Percentiles rank a stretch among this genome's conserved stretches.
Conservation (phyloP, 2,329 filamentous ascomycete species). For the Ophiocordyceps camponoti-saundersi region DNA sequence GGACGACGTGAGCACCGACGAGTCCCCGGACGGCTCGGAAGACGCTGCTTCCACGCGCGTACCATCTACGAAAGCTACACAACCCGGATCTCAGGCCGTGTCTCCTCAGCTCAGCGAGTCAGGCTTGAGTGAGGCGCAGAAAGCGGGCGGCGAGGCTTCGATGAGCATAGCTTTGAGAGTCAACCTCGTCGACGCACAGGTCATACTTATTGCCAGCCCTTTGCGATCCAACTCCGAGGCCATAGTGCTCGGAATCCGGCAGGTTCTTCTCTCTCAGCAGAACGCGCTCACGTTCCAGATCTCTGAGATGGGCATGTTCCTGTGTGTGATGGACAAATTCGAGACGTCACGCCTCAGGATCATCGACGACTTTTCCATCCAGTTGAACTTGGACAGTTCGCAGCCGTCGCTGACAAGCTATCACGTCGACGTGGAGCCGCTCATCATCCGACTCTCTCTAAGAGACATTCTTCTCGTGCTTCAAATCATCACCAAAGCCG, state of each 20-base stretch:
- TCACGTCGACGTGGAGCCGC: constrained; percentile 72
- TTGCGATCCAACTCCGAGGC: constrained; percentile 81
- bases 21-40: constrained; percentile 42
- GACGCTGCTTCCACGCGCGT: constrained; percentile 35
- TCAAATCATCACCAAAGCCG: constrained; percentile 81
- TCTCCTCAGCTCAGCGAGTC: constrained; percentile 10
- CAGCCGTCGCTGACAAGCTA: constrained; percentile 54
- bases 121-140: constrained; percentile 3
- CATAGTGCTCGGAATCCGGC: constrained; percentile 86
- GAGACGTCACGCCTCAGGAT: constrained; percentile 82
- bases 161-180: constrained; percentile 78
- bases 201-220: constrained; percentile 92
- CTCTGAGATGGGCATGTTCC: constrained; percentile 90
- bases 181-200: constrained; percentile 89
- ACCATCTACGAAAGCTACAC: constrained; percentile 18
- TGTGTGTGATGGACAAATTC: constrained; percentile 96
- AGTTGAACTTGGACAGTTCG: constrained; percentile 67
- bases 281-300: constrained; percentile 88
- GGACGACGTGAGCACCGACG: constrained; percentile 34
- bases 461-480: constrained; percentile 88
- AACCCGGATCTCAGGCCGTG: constrained; percentile 8
- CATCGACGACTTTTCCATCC: constrained; percentile 88
- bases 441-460: constrained; percentile 78
- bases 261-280: constrained; percentile 83
- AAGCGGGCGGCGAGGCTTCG: constrained; percentile 9